phyloP scores from a whole-genome alignment of 2,329 filamentous ascomycete species.

The Huntiella decipiens region DNA sequence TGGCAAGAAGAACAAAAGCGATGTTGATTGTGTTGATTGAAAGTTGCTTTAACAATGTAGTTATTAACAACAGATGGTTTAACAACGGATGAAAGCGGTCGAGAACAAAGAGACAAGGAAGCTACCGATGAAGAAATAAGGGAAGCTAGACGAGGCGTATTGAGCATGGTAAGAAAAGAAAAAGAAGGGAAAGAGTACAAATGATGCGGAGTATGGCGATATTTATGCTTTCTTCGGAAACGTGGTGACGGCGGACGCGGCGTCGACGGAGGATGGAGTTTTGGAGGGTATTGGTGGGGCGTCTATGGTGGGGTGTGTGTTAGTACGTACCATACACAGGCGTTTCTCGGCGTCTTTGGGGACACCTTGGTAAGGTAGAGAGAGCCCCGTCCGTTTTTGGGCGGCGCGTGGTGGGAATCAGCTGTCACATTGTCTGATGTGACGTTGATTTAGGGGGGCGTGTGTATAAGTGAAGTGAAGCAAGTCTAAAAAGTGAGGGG shows the following conservation, averaged over 20 bases:
- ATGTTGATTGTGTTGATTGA: background rate
- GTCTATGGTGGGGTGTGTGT: background rate
- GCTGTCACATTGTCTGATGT: background rate
- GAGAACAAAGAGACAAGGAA: background rate
- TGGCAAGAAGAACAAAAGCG: background rate
- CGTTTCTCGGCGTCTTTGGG: background rate
- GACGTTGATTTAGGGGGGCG: too few species aligned
- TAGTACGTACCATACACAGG: background rate
- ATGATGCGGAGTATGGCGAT: constrained; percentile 7
- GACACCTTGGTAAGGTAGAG: background rate
- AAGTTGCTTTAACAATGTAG: too few species aligned
- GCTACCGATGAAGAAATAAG: constrained; percentile 2
- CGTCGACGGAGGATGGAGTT: background rate
- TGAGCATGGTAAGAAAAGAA: constrained; percentile 8
- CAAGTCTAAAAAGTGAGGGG: too few species aligned
- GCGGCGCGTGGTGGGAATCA: background rate
- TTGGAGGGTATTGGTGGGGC: background rate
- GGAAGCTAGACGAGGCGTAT: constrained; percentile 2
- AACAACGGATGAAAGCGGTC: background rate
- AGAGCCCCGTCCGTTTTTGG: background rate
- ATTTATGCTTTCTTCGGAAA: constrained; percentile 5
- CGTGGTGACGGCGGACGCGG: background rate
- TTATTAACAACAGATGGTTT: too few species aligned
- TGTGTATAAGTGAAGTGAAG: too few species aligned
- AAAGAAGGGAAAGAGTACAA: background rate